Conservation (phyloP, 1,284 basidiomycete species). For the Porodaedalea pini region DNA sequence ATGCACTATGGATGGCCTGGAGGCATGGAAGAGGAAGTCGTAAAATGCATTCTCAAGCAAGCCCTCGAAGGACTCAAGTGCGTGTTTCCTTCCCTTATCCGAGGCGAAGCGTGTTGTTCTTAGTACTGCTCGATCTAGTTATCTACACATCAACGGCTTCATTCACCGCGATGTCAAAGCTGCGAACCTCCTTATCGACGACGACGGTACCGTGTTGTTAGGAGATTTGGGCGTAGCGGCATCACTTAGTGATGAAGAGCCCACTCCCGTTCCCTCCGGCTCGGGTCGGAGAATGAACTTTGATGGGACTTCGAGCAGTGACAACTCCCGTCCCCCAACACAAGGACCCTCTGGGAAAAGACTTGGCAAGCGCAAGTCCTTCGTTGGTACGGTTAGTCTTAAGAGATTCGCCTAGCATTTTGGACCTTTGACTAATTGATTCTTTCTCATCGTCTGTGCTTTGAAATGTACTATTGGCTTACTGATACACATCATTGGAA, state of each 20-base stretch:
- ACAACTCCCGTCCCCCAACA: slow-evolving; percentile 25
- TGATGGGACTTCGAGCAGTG: slow-evolving; percentile 24
- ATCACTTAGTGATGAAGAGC: slow-evolving; percentile 59
- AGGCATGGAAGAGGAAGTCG: slow-evolving; percentile 84
- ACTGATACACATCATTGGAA: background rate
- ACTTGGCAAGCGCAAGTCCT: slow-evolving; percentile 74
- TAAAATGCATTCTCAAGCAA: slow-evolving; percentile 80
- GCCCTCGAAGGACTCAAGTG: slow-evolving; percentile 81
- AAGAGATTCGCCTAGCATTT: background rate
- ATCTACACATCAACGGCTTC: slow-evolving; percentile 85
- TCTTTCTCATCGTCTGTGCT: background rate
- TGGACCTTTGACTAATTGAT: background rate
- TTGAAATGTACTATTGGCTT: background rate
- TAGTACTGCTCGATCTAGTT: slow-evolving; percentile 39
- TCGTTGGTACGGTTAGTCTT: slow-evolving; percentile 76
- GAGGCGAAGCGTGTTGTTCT: background rate
- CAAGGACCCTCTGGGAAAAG: slow-evolving; percentile 33
- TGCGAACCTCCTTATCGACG: slow-evolving; percentile 83
- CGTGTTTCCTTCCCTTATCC: slow-evolving; percentile 28
- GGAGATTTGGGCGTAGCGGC: slow-evolving; percentile 88
- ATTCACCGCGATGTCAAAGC: slow-evolving; percentile 90
- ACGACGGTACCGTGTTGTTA: slow-evolving; percentile 84
- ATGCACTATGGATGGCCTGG: slow-evolving; percentile 83
- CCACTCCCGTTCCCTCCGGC: slow-evolving; percentile 23
- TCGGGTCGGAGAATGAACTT: slow-evolving; percentile 22